phyloP scores from a whole-genome alignment of 257 asterid species.

The Nicotiana otophora region DNA sequence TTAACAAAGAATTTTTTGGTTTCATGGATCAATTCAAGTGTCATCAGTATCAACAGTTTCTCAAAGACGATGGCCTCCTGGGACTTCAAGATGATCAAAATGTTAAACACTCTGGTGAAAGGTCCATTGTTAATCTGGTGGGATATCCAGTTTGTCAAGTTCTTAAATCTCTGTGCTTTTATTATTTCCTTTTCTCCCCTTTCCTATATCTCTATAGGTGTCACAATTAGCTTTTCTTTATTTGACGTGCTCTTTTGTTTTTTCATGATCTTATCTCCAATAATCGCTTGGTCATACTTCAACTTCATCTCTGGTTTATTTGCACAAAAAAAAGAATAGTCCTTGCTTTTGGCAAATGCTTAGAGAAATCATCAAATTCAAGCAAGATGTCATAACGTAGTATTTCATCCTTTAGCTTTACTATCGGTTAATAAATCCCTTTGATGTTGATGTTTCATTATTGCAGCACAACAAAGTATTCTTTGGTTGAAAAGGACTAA shows the following conservation, averaged over 20 bases:
- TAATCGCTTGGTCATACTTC: constrained; percentile 26
- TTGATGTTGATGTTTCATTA: neutral
- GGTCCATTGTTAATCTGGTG: constrained; percentile 19
- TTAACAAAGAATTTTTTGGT: constrained; percentile 82
- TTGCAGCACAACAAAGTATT: neutral
- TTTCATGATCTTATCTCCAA: neutral
- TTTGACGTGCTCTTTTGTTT: neutral
- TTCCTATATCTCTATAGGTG: neutral
- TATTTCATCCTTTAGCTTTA: neutral
- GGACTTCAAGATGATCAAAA: constrained; percentile 14
- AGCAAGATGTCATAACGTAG: constrained; percentile 61
- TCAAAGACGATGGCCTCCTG: constrained; percentile 13
- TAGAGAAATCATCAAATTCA: constrained; percentile 73
- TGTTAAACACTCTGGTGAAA: neutral
- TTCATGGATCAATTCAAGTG: constrained; percentile 38
- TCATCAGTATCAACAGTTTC: constrained; percentile 22
- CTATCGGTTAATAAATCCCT: neutral
- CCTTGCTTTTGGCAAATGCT: constrained; percentile 84
- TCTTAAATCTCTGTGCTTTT: neutral
- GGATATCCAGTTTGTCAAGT: neutral
- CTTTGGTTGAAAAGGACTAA: neutral
- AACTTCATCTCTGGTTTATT: constrained; percentile 46
- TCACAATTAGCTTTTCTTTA: neutral
- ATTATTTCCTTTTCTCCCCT: neutral
- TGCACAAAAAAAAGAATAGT: constrained; percentile 82